Percentiles rank a stretch among this genome's conserved stretches.
Conservation (phyloP, 768 basidiomycete genomes). For the Astraeus odoratus region DNA sequence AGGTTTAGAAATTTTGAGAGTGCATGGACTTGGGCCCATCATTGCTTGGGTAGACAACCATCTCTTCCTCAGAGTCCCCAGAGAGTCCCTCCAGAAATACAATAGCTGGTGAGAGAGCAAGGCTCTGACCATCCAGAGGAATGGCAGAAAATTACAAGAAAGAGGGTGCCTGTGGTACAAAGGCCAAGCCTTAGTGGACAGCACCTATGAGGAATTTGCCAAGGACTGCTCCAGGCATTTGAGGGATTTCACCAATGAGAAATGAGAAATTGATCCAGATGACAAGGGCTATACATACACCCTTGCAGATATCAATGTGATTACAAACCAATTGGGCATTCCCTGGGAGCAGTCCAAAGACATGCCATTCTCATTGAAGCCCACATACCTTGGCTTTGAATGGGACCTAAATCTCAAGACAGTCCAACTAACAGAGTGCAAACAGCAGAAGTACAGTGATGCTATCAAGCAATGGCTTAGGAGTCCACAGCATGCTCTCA, state of each 20-base stretch:
- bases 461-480: conserved; percentile 24
- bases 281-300: too few relatives aligned
- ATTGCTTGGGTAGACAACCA: conserved; percentile 21
- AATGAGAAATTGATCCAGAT: too few relatives aligned
- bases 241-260: neutral
- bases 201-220: conserved; percentile 23
- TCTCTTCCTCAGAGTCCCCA: too few relatives aligned
- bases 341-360: conserved; percentile 28
- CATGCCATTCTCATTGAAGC: conserved; percentile 8
- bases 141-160: neutral
- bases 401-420: conserved; percentile 24
- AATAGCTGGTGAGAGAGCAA: too few relatives aligned
- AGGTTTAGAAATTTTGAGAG: neutral
- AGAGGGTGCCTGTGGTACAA: conserved; percentile 21
- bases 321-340: conserved; percentile 27
- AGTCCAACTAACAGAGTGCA: conserved; percentile 7
- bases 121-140: neutral
- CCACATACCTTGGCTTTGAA: conserved; percentile 24
- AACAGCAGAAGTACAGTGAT: conserved; percentile 18
- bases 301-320: conserved; percentile 30
- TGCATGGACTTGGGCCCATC: conserved; percentile 11
- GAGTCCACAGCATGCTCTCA: conserved; percentile 20
- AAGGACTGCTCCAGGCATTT: conserved; percentile 20
- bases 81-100: too few relatives aligned
- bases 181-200: conserved; percentile 14